Conservation (phyloP, 2,329 filamentous ascomycete species). For the Teratosphaeria pseudoeucalypti region DNA sequence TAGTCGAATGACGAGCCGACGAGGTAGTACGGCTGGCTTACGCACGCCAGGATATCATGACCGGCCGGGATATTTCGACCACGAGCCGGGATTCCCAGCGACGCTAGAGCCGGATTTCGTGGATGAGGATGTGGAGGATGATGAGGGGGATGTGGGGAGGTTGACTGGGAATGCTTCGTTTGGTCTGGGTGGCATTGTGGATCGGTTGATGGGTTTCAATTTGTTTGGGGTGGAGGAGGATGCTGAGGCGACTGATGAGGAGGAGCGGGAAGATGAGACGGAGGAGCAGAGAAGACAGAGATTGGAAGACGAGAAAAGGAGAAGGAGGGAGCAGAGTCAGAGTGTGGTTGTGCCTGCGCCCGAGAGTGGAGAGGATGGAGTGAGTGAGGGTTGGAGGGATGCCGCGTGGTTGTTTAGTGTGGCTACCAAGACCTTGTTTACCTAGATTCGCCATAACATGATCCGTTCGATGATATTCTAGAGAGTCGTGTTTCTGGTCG, state of each 20-base stretch:
- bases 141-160: constrained; percentile 42
- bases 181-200: constrained; percentile 47
- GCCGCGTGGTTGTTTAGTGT: constrained; percentile 48
- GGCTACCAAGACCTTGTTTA: constrained; percentile 35
- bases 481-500: too few species aligned
- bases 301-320: constrained; percentile 25
- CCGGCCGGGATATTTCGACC: constrained; percentile 20
- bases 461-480: too few species aligned
- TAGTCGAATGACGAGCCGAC: constrained; percentile 30
- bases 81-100: constrained; percentile 4
- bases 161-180: constrained; percentile 43
- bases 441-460: background rate
- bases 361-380: constrained; percentile 27
- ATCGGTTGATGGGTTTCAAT: constrained; percentile 48
- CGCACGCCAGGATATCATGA: constrained; percentile 22
- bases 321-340: constrained; percentile 25
- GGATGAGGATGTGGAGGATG: constrained; percentile 23
- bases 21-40: constrained; percentile 29
- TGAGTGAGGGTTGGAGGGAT: constrained; percentile 45
- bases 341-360: constrained; percentile 19
- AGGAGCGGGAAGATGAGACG: constrained; percentile 18
- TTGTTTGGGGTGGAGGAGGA: constrained; percentile 46
- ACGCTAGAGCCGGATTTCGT: constrained; percentile 41
- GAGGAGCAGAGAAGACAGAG: constrained; percentile 15
- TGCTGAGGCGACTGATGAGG: constrained; percentile 27